Conservation (phyloP, 176 grass and related monocot genomes). For the Stipa capillata region DNA sequence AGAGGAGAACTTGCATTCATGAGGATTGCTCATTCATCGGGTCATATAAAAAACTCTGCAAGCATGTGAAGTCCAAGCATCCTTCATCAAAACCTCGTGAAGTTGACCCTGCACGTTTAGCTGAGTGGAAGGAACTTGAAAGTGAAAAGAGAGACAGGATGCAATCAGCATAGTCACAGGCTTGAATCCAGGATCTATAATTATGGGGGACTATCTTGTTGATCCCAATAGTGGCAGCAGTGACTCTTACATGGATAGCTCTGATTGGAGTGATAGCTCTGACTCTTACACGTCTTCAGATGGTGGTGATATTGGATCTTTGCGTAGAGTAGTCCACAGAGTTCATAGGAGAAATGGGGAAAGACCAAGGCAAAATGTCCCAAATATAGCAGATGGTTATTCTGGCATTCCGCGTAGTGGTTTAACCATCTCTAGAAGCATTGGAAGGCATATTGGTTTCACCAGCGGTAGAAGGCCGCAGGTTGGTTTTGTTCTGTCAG, state of each 20-base stretch:
- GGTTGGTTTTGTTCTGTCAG: background rate
- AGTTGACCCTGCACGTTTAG: slow-evolving; percentile 49
- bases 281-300: background rate
- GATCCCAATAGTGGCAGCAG: slow-evolving; percentile 38
- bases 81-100: slow-evolving; percentile 43
- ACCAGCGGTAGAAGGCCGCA: background rate
- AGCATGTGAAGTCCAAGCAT: slow-evolving; percentile 54
- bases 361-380: background rate
- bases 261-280: background rate
- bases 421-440: background rate
- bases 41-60: slow-evolving; percentile 57
- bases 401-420: background rate
- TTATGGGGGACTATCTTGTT: slow-evolving; percentile 74
- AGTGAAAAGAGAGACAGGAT: slow-evolving; percentile 66
- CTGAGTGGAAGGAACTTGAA: slow-evolving; percentile 63
- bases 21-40: slow-evolving; percentile 59
- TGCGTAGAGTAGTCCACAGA: background rate
- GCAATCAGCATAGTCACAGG: slow-evolving; percentile 67
- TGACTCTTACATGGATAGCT: background rate
- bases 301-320: background rate
- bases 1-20: slow-evolving; percentile 61
- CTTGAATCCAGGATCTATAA: slow-evolving; percentile 52
- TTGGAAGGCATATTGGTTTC: background rate
- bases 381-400: background rate
- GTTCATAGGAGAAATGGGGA: background rate